Evolutionary conservation across 805 yeast genomes (phyloP), one percentile per base, ranked within the genome.

Genomic region (Ogataea trehaloabstinens): DNA sequence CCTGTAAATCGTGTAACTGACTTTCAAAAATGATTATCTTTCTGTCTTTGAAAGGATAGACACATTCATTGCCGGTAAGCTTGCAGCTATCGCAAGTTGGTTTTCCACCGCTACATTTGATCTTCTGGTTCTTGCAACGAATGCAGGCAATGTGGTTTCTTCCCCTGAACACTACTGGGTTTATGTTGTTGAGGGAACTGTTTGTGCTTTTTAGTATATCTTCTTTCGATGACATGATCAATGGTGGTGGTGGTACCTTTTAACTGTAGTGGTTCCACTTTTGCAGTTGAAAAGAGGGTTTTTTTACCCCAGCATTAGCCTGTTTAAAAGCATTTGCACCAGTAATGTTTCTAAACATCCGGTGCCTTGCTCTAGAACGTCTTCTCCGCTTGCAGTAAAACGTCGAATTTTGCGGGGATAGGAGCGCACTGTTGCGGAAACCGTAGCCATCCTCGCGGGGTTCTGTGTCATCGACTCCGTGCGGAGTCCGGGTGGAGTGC

Each of bases 41-140:
- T 4, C 63, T 44, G 37, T 58, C 62, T 35, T 51, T 56, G 42
- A 48, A 49, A 21, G 60, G 56, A 31, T 58, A 58, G 11, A 43
- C 41, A 25, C 63, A 58, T 3, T 51, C 47, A 18, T 46, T 46
- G 18, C 47, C 43, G 5, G 55, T 39, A 19, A 42, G 28, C 19
- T 42, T 40, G 49, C 63, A 58, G 29, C 49, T 53, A 40, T 48
- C 50, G 42, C 63, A 58, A 15, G 47, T 37, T 6, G 63, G 63
- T 34, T 55, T 56, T 24, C 43, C 55, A 28, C 79, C 78, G 15
- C 73, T 63, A 49, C 80, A 74, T 51, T 73, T 73, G 45, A 73
- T 69, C 53, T 74, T 74, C 45, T 72, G 77, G 22, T 63, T 51
- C 31, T 76, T 57, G 53, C 80, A 74, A 28, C 78, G 59, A 29